phyloP scores from a whole-genome alignment of 2,329 filamentous ascomycete species.

The Tolypocladium tundrense region DNA sequence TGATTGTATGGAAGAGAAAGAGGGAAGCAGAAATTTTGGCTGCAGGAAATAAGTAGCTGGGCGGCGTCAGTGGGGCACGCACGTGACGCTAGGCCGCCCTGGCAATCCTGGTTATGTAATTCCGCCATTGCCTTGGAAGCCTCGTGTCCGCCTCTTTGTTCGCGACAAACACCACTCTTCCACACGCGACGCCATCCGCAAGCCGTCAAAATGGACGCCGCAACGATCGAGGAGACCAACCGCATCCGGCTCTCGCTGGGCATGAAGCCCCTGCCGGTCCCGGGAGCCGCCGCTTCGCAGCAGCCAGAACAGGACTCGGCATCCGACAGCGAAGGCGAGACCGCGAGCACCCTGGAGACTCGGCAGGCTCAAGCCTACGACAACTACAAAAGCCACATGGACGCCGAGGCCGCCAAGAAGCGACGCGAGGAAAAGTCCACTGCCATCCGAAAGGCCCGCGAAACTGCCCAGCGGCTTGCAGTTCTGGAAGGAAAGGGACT shows the following conservation, averaged over 20 bases:
- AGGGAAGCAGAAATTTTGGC: conserved; percentile 14
- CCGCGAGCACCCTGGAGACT: conserved; percentile 73
- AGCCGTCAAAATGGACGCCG: conserved; percentile 42
- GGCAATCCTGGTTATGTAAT: not conserved
- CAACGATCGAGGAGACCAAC: conserved; percentile 88
- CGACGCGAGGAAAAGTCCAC: conserved; percentile 72
- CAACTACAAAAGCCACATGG: conserved; percentile 57
- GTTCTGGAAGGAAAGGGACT: conserved; percentile 75
- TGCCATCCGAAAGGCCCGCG: conserved; percentile 77
- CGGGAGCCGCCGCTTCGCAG: conserved; percentile 43
- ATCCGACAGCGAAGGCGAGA: conserved; percentile 55
- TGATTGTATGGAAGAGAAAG: conserved; percentile 32
- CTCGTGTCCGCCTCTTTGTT: not conserved
- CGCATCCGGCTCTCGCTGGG: conserved; percentile 82
- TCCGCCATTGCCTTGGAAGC: not conserved
- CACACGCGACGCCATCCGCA: not conserved
- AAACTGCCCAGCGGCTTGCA: conserved; percentile 65
- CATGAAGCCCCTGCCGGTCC: conserved; percentile 79
- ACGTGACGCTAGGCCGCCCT: not conserved
- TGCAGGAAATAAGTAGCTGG: not conserved
- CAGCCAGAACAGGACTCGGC: conserved; percentile 35
- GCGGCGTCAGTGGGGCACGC: not conserved
- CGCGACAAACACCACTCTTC: not conserved
- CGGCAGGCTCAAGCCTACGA: conserved; percentile 63
- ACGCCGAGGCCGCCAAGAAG: conserved; percentile 66